Conservation (phyloP, 208 protist genomes). For the Trypanosoma mega region DNA sequence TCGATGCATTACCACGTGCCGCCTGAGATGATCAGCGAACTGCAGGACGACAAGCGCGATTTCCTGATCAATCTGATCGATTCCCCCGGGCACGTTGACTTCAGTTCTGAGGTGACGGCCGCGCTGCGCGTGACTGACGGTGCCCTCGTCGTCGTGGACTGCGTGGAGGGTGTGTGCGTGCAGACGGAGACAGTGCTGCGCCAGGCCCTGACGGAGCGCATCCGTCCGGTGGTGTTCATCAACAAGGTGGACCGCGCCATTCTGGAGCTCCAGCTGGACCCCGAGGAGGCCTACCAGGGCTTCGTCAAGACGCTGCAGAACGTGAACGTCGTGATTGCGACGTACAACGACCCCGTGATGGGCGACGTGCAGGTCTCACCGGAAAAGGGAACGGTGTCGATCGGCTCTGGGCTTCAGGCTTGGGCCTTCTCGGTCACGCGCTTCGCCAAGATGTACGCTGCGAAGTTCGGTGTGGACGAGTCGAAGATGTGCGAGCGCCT, state of each 20-base stretch:
- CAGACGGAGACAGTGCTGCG: conserved; percentile 99
- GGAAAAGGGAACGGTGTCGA: conserved; percentile 96
- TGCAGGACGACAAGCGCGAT: conserved; percentile 60
- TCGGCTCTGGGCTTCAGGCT: conserved; percentile 98
- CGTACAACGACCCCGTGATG: conserved; percentile 94
- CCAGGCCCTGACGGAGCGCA: conserved; percentile 95
- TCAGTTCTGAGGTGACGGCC: conserved; percentile 99
- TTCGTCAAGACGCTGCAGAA: conserved; percentile 79
- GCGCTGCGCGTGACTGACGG: conserved; percentile 99
- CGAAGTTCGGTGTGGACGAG: conserved; percentile 94
- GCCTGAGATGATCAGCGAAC: conserved; percentile 57
- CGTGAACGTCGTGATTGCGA: conserved; percentile 94
- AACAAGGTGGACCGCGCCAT: conserved; percentile 98
- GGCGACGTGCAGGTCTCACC: conserved; percentile 87
- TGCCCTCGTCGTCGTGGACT: conserved; percentile 99
- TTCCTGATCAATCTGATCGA: conserved; percentile 96
- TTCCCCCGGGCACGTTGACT: conserved; percentile 98
- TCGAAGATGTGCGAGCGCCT: conserved; percentile 90
- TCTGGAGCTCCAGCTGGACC: conserved; percentile 87
- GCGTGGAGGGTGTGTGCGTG: conserved; percentile 99
- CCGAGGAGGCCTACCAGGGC: conserved; percentile 84
- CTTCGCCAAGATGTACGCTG: conserved; percentile 73
- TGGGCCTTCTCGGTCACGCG: conserved; percentile 99
- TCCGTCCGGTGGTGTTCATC: conserved; percentile 98
- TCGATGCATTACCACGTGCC: conserved; percentile 97